Evolutionary conservation across 306 rosid genomes (phyloP), one percentile per base, ranked within the genome.

Genomic region (Trifolium repens): DNA sequence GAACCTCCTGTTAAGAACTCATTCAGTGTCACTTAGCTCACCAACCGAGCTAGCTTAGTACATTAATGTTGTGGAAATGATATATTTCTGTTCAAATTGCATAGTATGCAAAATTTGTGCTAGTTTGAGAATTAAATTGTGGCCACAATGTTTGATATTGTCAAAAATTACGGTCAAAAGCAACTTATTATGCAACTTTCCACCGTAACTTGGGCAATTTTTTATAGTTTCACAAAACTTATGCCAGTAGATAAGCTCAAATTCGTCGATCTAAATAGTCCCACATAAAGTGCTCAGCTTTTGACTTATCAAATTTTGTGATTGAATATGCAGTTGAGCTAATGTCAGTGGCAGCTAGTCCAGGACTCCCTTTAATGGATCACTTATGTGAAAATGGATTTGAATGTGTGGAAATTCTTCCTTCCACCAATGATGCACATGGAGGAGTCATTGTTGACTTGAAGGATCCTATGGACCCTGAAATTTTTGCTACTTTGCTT

Each of bases 371-470:
- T 9, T 69, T 77, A 55, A 80, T 62, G 77, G 85, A 77, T 9
- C 75, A 58, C 64, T 67, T 77, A 30, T 66, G 69, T 66, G 83
- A 84, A 44, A 81, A 69, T 78, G 80, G 85, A 27, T 84, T 73
- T 78, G 78, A 64, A 40, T 69, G 67, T 68, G 69, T 58, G 49
- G n/a, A 71, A 49, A 81, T 71, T 74, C 88, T 84, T 16, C 81
- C 81, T 30, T 57, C 81, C 50, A 78, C 43, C 69, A 72, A 78
- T 32, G 87, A 86, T 83, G 74, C 59, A 1, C 85, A 86, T 78
- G 89, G 89, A 71, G 89, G 89, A 83, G 87, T 86, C 67, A 62
- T 75, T 71, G 85, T 86, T 10, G 85, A 86, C 11, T 75, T 86
- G 61, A 79, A 83, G 72, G 78, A 80, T 22, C 62, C 84, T 57